Percentiles rank a stretch among this genome's conserved stretches.
Conservation (phyloP, 495 filamentous ascomycete genomes). For the Penicillium desertorum region DNA sequence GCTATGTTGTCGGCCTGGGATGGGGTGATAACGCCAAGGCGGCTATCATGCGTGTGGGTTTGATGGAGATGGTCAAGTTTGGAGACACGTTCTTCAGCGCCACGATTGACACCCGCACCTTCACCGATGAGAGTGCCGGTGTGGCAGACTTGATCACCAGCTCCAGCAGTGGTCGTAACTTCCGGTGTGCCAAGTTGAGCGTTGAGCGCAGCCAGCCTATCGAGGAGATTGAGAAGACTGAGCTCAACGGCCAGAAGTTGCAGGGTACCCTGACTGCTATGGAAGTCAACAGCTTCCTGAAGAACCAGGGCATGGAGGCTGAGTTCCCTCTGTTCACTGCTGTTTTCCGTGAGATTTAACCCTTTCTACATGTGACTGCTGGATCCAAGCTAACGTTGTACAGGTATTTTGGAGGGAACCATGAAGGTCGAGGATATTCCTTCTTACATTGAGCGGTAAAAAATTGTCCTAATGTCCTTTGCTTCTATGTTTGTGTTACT, state of each 20-base stretch:
- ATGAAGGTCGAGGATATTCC: constrained; percentile 48
- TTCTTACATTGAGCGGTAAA: constrained; percentile 48
- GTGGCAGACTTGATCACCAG: constrained; percentile 96
- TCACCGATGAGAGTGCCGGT: constrained; percentile 94
- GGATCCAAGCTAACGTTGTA: constrained; percentile 18
- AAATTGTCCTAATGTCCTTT: constrained; percentile 31
- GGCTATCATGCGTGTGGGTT: constrained; percentile 91
- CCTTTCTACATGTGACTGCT: not conserved
- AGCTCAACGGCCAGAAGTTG: constrained; percentile 96
- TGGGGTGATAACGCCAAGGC: constrained; percentile 99
- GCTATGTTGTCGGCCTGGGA: constrained; percentile 91
- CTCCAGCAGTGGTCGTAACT: constrained; percentile 88
- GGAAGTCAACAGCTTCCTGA: constrained; percentile 88
- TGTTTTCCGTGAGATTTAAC: constrained; percentile 56
- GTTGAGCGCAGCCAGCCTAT: constrained; percentile 76
- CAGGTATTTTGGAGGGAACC: constrained; percentile 43
- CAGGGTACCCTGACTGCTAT: constrained; percentile 89
- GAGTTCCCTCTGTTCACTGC: constrained; percentile 92
- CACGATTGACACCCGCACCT: constrained; percentile 74
- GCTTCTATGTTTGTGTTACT: constrained; percentile 29
- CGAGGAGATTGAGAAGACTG: constrained; percentile 80
- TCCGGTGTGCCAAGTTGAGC: constrained; percentile 86
- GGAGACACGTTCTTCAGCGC: constrained; percentile 87
- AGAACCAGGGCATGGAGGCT: constrained; percentile 67
- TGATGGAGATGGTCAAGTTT: constrained; percentile 94